phyloP scores from a whole-genome alignment of 371 early-diverging fungal genomes.

The Mortierella sp. region DNA sequence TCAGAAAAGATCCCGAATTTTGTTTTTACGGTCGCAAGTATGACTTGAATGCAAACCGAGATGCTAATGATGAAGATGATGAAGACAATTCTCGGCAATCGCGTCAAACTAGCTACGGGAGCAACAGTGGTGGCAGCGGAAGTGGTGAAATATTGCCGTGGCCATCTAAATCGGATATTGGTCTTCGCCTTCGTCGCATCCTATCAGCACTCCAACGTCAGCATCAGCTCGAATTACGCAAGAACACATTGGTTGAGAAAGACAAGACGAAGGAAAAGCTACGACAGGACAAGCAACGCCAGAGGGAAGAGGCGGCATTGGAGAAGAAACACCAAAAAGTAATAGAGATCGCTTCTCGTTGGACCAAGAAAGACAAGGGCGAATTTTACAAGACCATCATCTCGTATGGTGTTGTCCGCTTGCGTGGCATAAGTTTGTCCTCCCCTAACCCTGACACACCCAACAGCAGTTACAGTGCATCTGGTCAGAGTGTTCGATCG shows the following conservation, averaged over 20 bases:
- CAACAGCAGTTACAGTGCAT: slow-evolving; percentile 8
- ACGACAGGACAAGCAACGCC: slow-evolving; percentile 58
- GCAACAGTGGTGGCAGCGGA: slow-evolving; percentile 15
- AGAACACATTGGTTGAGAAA: slow-evolving; percentile 56
- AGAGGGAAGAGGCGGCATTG: slow-evolving; percentile 62
- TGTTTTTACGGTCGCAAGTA: slow-evolving; percentile 72
- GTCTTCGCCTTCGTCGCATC: slow-evolving; percentile 77
- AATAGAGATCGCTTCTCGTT: slow-evolving; percentile 65
- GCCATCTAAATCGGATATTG: slow-evolving; percentile 80
- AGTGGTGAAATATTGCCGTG: slow-evolving; percentile 59
- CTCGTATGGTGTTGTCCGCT: slow-evolving; percentile 76
- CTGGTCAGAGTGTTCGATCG: slow-evolving; percentile 10
- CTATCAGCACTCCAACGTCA: slow-evolving; percentile 77
- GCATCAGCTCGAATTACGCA: slow-evolving; percentile 60
- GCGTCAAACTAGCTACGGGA: slow-evolving; percentile 15
- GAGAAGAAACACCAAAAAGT: slow-evolving; percentile 61
- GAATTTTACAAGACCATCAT: slow-evolving; percentile 78
- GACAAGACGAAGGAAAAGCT: slow-evolving; percentile 56
- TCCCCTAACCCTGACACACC: slow-evolving; percentile 21
- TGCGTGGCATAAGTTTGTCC: slow-evolving; percentile 3
- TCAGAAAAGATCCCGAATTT: slow-evolving; percentile 79
- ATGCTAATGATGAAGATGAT: slow-evolving; percentile 47
- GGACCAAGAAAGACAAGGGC: slow-evolving; percentile 78
- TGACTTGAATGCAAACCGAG: slow-evolving; percentile 57
- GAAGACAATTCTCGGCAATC: slow-evolving; percentile 51